Conservation (phyloP, 805 yeast genomes). For the Starmerella khaoyaiensis region DNA sequence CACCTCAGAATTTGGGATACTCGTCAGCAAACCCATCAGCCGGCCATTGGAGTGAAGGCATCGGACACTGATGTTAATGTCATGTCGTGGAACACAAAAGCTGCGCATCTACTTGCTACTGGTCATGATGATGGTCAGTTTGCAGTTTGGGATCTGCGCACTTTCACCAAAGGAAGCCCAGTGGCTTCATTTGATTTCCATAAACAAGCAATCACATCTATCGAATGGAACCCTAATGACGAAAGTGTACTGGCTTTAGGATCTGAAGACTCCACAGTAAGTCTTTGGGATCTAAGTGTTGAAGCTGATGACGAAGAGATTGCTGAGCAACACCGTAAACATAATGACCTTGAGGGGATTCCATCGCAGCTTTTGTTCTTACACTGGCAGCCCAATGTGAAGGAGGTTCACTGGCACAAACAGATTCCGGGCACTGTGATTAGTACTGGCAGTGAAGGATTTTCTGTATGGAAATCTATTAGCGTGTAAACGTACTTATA, state of each 20-base stretch:
- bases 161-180: slow-evolving; percentile 58
- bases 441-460: slow-evolving; percentile 90
- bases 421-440: slow-evolving; percentile 94
- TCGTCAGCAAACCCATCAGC: slow-evolving; percentile 79
- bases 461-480: slow-evolving; percentile 91
- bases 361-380: slow-evolving; percentile 94
- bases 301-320: slow-evolving; percentile 98
- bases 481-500: slow-evolving; percentile 68
- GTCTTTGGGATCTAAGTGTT: slow-evolving; percentile 95
- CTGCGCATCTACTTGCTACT: slow-evolving; percentile 75
- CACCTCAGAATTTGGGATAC: slow-evolving; percentile 92
- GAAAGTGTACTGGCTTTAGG: slow-evolving; percentile 93
- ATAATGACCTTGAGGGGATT: slow-evolving; percentile 65
- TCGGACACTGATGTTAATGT: slow-evolving; percentile 81
- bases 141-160: slow-evolving; percentile 96
- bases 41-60: slow-evolving; percentile 75
- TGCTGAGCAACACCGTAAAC: slow-evolving; percentile 65
- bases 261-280: slow-evolving; percentile 92
- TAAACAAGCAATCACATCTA: slow-evolving; percentile 82
- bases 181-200: slow-evolving; percentile 95
- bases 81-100: slow-evolving; percentile 84
- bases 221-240: slow-evolving; percentile 87
- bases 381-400: slow-evolving; percentile 96
- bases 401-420: slow-evolving; percentile 95
- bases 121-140: slow-evolving; percentile 97